phyloP scores from a whole-genome alignment of 2,329 filamentous ascomycete species.

The Hymenoscyphus scutula region DNA sequence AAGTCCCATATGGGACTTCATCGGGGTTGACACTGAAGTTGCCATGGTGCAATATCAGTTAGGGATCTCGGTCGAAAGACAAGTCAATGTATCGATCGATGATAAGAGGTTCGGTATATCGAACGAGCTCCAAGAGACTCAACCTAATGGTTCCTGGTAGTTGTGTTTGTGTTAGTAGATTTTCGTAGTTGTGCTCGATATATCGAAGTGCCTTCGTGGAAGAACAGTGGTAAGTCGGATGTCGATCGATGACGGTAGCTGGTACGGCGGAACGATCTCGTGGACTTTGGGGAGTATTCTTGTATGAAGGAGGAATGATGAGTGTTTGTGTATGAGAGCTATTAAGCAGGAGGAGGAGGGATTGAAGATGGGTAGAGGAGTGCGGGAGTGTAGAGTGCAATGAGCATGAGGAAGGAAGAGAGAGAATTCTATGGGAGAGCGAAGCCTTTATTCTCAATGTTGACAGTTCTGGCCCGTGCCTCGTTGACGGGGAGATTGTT shows the following conservation, averaged over 20 bases:
- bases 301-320: slow-evolving; percentile 28
- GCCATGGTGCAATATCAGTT: slow-evolving; percentile 66
- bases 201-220: slow-evolving; percentile 46
- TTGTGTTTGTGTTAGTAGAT: slow-evolving; percentile 47
- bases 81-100: slow-evolving; percentile 49
- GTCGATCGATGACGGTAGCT: slow-evolving; percentile 46
- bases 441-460: slow-evolving; percentile 9
- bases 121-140: slow-evolving; percentile 58
- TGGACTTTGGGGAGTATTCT: slow-evolving; percentile 36
- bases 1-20: slow-evolving; percentile 91
- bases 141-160: slow-evolving; percentile 57
- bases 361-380: slow-evolving; percentile 34
- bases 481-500: slow-evolving; percentile 18
- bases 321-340: slow-evolving; percentile 19
- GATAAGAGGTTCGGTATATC: slow-evolving; percentile 39
- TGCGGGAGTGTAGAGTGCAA: slow-evolving; percentile 33
- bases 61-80: slow-evolving; percentile 46
- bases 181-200: slow-evolving; percentile 47
- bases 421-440: neutral
- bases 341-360: slow-evolving; percentile 33
- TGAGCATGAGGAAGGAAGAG: slow-evolving; percentile 32
- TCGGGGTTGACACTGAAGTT: slow-evolving; percentile 80
- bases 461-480: slow-evolving; percentile 16
- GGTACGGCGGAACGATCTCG: slow-evolving; percentile 48
- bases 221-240: slow-evolving; percentile 46